Evolutionary conservation across 192 early-diverging fungal species (phyloP).

Genomic region (Phycomyces nitens): DNA sequence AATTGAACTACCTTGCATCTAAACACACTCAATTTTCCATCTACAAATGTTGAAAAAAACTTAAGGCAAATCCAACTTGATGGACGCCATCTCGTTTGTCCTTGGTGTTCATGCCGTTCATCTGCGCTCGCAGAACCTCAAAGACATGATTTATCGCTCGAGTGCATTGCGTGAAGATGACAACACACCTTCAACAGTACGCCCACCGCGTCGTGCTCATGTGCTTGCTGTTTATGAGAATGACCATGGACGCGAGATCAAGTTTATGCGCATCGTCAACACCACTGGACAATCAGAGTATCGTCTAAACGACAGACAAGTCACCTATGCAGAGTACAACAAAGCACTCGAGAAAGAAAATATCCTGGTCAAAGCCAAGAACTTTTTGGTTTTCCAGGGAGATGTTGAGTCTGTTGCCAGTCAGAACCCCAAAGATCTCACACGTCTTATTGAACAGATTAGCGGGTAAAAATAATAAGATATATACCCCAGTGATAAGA

Average conservation of each 20-base stretch:
- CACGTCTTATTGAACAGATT: constrained; percentile 92
- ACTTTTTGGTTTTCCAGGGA: constrained; percentile 99
- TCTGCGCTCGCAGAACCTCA: constrained; percentile 82
- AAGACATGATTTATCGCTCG: constrained; percentile 88
- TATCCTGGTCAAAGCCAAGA: constrained; percentile 91
- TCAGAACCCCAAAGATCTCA: constrained; percentile 93
- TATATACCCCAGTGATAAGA: background rate
- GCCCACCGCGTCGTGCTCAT: constrained; percentile 54
- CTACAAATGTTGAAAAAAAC: background rate
- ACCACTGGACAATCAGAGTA: constrained; percentile 80
- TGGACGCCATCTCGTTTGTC: constrained; percentile 99
- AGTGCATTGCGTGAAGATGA: constrained; percentile 49
- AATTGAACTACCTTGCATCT: too few species aligned
- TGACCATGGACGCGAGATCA: constrained; percentile 52
- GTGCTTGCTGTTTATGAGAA: constrained; percentile 86
- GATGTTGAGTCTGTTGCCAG: constrained; percentile 96
- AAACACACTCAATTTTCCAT: background rate
- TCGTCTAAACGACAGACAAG: constrained; percentile 72
- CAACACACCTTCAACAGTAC: constrained; percentile 10
- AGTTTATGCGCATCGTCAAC: constrained; percentile 72
- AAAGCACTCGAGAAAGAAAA: constrained; percentile 76
- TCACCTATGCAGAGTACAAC: constrained; percentile 77
- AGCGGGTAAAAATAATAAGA: constrained; percentile 54
- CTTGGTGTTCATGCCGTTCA: constrained; percentile 92
- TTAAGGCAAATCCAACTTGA: constrained; percentile 94